Evolutionary conservation across 2,329 filamentous ascomycete species (phyloP), one percentile per base, ranked within the genome.

Genomic region (Monosporascus sp.): DNA sequence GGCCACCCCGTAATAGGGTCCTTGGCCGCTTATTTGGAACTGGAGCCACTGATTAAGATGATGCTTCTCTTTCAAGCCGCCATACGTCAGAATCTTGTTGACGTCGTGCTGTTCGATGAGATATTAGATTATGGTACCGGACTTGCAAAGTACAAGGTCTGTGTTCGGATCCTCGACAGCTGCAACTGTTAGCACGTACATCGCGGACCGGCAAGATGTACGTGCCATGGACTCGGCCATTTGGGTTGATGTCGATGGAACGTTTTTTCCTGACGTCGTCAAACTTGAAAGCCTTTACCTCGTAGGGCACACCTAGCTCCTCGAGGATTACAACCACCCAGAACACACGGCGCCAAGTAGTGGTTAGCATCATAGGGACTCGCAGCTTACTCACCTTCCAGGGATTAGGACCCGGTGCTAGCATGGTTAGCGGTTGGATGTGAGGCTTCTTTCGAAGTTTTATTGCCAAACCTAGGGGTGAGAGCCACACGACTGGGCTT

Each of bases 101-200:
- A 64, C 67, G 57, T 74, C 73, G 61, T 76, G 75, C 19, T 63
- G 62, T 47, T 73, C 69, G 48, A 71, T 59, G 9, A 78, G 54
- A 53, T 78, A 78, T 48, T 73, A 68, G 54, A 78, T 62, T 55
- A 77, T 75, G 2, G 76, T 74, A 7, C 74, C 74, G 22, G 69
- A 72, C 61, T 78, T 76, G 71, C 74, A 79, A 41, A 75, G 64
- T 1, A 67, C 69, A 41, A 78, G 63, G 50, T 68, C 70, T 50
- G 74, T 77, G 37, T 71, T 70, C 24, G 72, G 70, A 52, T 78
- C 75, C 52, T 77, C 65, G 38, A 78, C 62, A 35, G 72, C 69
- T 2, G 31, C 31, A 35, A 35, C 31, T 14, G 31, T 35, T 5
- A 35, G 31, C 31, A 14, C 14, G 9, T 35, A 5, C 9, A 35